Percentiles rank a stretch among this genome's conserved stretches.
Conservation (phyloP, 768 basidiomycete species). For the Omphalotus guepiniiformis region DNA sequence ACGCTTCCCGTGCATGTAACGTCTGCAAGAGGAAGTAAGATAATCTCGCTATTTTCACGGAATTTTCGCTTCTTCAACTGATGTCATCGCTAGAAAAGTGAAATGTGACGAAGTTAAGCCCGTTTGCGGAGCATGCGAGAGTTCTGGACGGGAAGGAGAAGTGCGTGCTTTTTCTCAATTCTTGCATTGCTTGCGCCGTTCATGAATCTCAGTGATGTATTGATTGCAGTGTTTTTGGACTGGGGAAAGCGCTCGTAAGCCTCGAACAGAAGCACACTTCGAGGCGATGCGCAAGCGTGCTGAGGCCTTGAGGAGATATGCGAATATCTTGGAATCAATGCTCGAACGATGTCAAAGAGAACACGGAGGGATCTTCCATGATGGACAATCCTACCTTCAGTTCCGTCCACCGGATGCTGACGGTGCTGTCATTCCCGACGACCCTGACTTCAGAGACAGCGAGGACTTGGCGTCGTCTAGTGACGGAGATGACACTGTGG, state of each 20-base stretch:
- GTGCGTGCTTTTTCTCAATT: slow-evolving; percentile 19
- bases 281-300: slow-evolving; percentile 39
- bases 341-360: slow-evolving; percentile 38
- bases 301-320: slow-evolving; percentile 36
- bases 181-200: not conserved
- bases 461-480: not conserved
- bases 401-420: slow-evolving; percentile 24
- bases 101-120: slow-evolving; percentile 45
- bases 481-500: slow-evolving; percentile 22
- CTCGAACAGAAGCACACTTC: slow-evolving; percentile 42
- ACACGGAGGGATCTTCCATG: slow-evolving; percentile 26
- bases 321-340: slow-evolving; percentile 35
- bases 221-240: slow-evolving; percentile 38
- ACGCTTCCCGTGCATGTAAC: slow-evolving; percentile 33
- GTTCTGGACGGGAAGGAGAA: slow-evolving; percentile 34
- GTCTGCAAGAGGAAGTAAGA: slow-evolving; percentile 40
- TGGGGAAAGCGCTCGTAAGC: slow-evolving; percentile 35
- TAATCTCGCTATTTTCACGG: not conserved
- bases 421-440: slow-evolving; percentile 19
- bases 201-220: not conserved
- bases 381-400: slow-evolving; percentile 27
- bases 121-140: slow-evolving; percentile 35
- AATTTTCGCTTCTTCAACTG: slow-evolving; percentile 1
- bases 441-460: slow-evolving; percentile 16
- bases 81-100: slow-evolving; percentile 31